These are phyloP conservation scores for Heterobasidion occidentale DNA, from an alignment of 1,284 basidiomycete genomes.

Conservation along the genomic window DNA sequence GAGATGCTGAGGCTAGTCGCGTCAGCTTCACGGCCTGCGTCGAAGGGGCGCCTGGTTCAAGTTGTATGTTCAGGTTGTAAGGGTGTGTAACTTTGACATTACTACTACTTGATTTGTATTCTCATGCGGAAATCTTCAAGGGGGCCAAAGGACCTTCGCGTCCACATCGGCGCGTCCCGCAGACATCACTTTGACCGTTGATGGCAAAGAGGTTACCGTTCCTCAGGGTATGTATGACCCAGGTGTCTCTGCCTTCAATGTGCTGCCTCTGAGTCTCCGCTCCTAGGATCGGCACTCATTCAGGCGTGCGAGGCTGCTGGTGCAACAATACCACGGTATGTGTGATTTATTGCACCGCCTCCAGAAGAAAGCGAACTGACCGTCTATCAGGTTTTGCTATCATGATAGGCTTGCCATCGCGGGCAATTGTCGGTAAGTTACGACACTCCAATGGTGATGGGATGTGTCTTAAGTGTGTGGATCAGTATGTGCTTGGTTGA, in stretches of 20 bases:
- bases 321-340: constrained; percentile 66
- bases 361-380: constrained; percentile 5
- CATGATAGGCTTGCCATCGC: constrained; percentile 93
- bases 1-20: constrained; percentile 61
- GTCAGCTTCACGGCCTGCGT: constrained; percentile 42
- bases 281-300: constrained; percentile 82
- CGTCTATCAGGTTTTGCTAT: constrained; percentile 73
- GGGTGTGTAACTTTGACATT: constrained; percentile 19
- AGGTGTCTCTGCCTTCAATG: constrained; percentile 1
- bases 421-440: constrained; percentile 80
- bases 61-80: constrained; percentile 36
- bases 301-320: constrained; percentile 93
- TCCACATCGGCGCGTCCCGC: constrained; percentile 61
- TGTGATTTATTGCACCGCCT: constrained; percentile 5
- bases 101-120: neutral
- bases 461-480: neutral
- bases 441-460: neutral
- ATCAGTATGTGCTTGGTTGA: constrained; percentile 93
- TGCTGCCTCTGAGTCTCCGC: constrained; percentile 10
- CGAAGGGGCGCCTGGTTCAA: constrained; percentile 60
- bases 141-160: constrained; percentile 53
- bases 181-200: constrained; percentile 85
- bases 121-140: neutral
- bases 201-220: constrained; percentile 91
- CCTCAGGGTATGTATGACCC: constrained; percentile 61